phyloP scores from a whole-genome alignment of 352 stramenopile genomes.

The Globisporangium nodosum region DNA sequence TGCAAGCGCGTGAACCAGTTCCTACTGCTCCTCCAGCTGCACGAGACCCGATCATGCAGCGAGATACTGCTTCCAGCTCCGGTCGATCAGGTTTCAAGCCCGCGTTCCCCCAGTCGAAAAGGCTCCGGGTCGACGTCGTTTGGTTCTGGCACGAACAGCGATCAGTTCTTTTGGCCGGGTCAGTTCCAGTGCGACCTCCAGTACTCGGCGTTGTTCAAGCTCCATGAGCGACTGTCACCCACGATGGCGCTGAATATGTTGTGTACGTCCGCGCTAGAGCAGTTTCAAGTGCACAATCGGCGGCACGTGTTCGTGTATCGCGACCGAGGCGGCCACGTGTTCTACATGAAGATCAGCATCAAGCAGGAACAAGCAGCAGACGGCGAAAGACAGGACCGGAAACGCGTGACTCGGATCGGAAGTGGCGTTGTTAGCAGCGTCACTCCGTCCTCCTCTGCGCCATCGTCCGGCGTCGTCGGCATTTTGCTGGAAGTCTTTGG shows the following conservation, averaged over 20 bases:
- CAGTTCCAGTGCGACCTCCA: conserved; percentile 83
- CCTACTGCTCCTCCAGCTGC: conserved; percentile 74
- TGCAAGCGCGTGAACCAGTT: conserved; percentile 85
- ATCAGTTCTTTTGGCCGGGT: conserved; percentile 80
- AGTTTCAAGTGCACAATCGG: conserved; percentile 88
- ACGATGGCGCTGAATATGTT: conserved; percentile 79
- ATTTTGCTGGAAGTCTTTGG: conserved; percentile 84
- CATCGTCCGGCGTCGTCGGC: conserved; percentile 14
- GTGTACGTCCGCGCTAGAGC: conserved; percentile 79
- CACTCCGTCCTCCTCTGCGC: not conserved
- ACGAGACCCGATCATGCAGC: conserved; percentile 78
- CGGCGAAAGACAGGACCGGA: conserved; percentile 1
- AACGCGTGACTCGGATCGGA: conserved; percentile 13
- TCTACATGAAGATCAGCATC: conserved; percentile 87
- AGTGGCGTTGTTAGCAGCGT: not conserved
- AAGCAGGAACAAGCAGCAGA: conserved; percentile 19
- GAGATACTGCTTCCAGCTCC: conserved; percentile 54
- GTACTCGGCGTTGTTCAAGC: conserved; percentile 72
- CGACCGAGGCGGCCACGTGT: conserved; percentile 79
- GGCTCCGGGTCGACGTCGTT: conserved; percentile 21
- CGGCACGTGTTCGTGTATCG: conserved; percentile 85
- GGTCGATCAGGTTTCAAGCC: conserved; percentile 26
- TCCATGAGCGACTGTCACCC: conserved; percentile 74
- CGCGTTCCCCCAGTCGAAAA: conserved; percentile 32
- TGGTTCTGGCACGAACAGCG: conserved; percentile 13